Percentiles rank a stretch among this genome's conserved stretches.
Conservation (phyloP, 2,329 filamentous ascomycete species). For the Cladosporium austrohemisphaericum region DNA sequence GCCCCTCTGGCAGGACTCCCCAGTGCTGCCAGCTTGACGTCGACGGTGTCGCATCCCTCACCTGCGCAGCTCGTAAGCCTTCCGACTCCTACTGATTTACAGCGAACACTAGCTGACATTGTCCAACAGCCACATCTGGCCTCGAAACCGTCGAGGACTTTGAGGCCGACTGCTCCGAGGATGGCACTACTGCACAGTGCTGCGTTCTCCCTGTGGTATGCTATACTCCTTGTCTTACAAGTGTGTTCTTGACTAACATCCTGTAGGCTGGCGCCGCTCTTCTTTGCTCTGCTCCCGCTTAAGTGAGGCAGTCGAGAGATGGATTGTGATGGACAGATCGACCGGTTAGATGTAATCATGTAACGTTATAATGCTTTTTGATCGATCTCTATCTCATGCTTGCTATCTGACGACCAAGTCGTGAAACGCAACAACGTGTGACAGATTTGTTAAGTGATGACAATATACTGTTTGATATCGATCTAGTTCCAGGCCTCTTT, state of each 20-base stretch:
- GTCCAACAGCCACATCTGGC: constrained; percentile 11
- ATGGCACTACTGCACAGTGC: constrained; percentile 19
- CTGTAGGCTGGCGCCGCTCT: constrained; percentile 17
- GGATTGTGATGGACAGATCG: not conserved
- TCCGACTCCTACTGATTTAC: not conserved
- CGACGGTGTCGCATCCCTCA: constrained; percentile 15
- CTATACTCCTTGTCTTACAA: too few species aligned
- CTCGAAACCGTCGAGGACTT: constrained; percentile 12
- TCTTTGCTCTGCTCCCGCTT: constrained; percentile 19
- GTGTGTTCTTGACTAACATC: not conserved
- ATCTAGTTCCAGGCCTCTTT: too few species aligned
- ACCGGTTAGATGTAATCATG: too few species aligned
- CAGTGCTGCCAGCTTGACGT: constrained; percentile 22
- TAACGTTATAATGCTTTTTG: too few species aligned
- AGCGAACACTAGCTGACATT: not conserved
- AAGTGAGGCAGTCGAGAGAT: too few species aligned
- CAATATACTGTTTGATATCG: too few species aligned
- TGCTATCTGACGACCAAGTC: too few species aligned
- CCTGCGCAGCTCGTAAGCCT: constrained; percentile 18
- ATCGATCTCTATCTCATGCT: too few species aligned
- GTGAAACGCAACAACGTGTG: too few species aligned
- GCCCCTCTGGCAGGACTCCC: constrained; percentile 19
- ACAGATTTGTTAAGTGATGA: too few species aligned
- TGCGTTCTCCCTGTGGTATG: constrained; percentile 20
- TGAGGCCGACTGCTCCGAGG: constrained; percentile 14